Conservation (phyloP, 2,329 filamentous ascomycete genomes). For the Fusarium hainanense region DNA sequence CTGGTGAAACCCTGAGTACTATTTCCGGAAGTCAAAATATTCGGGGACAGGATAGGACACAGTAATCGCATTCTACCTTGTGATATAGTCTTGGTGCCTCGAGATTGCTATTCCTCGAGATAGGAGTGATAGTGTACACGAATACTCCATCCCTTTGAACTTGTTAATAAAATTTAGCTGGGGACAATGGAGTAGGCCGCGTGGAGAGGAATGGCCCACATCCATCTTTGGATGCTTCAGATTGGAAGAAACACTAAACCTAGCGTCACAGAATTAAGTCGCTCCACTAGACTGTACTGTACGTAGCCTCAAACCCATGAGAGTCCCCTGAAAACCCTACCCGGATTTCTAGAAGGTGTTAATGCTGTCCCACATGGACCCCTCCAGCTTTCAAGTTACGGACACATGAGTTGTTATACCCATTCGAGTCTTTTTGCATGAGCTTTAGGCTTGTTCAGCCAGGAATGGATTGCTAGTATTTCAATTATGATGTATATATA, state of each 20-base stretch:
- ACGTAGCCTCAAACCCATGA: conserved; percentile 22
- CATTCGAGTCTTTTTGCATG: background rate
- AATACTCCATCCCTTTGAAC: background rate
- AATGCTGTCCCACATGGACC: background rate
- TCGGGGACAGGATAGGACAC: background rate
- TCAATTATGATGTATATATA: background rate
- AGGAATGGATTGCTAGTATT: background rate
- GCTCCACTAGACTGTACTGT: conserved; percentile 10
- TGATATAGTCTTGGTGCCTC: background rate
- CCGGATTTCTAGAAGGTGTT: conserved; percentile 28
- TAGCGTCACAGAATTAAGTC: conserved; percentile 9
- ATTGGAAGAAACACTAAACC: conserved; percentile 20
- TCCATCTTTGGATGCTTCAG: background rate
- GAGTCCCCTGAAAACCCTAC: conserved; percentile 31
- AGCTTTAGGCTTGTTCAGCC: background rate
- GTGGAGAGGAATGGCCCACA: conserved; percentile 26
- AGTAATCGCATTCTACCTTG: background rate
- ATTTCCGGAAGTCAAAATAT: background rate
- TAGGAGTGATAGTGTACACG: conserved; percentile 3
- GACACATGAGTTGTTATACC: background rate
- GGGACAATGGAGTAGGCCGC: conserved; percentile 12
- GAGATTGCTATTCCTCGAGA: background rate
- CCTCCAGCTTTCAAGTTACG: background rate
- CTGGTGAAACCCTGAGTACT: background rate
- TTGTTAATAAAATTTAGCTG: conserved; percentile 1